These are phyloP conservation scores for Blastobotrys proliferans DNA, from an alignment of 1,139 yeast genomes.

Conservation along the genomic window DNA sequence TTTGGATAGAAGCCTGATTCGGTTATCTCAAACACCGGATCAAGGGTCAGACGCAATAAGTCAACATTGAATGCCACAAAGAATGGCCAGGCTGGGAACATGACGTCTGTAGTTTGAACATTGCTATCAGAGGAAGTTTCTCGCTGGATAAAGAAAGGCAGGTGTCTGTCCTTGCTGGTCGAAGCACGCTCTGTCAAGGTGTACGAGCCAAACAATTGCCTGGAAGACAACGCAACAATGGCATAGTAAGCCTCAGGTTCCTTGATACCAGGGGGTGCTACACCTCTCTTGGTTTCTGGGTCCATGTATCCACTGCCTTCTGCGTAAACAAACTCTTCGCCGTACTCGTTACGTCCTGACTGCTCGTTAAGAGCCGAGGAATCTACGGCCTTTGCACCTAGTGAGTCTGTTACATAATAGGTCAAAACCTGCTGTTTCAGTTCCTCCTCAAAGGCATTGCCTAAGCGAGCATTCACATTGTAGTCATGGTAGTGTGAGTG, in stretches of 20 bases:
- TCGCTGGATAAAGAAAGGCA: conserved; percentile 9
- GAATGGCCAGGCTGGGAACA: conserved; percentile 13
- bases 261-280: conserved; percentile 7
- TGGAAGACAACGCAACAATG: conserved; percentile 7
- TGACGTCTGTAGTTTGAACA: conserved; percentile 10
- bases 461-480: not conserved
- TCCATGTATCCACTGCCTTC: conserved; percentile 8
- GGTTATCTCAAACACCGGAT: conserved; percentile 7
- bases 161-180: not conserved
- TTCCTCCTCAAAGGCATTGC: not conserved
- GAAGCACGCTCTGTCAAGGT: conserved; percentile 2
- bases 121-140: conserved; percentile 12
- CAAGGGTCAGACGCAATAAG: conserved; percentile 4
- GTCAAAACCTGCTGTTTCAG: conserved; percentile 1
- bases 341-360: conserved; percentile 2
- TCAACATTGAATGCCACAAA: conserved; percentile 5
- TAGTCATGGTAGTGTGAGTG: conserved; percentile 9
- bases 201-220: conserved; percentile 8
- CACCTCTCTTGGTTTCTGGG: not conserved
- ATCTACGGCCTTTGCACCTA: not conserved
- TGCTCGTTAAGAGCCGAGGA: not conserved
- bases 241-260: conserved; percentile 12
- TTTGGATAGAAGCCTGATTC: conserved; percentile 12
- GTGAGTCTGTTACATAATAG: not conserved
- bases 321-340: conserved; percentile 1